phyloP scores from a whole-genome alignment of 1,284 basidiomycete species.

The Malassezia dermatis region DNA sequence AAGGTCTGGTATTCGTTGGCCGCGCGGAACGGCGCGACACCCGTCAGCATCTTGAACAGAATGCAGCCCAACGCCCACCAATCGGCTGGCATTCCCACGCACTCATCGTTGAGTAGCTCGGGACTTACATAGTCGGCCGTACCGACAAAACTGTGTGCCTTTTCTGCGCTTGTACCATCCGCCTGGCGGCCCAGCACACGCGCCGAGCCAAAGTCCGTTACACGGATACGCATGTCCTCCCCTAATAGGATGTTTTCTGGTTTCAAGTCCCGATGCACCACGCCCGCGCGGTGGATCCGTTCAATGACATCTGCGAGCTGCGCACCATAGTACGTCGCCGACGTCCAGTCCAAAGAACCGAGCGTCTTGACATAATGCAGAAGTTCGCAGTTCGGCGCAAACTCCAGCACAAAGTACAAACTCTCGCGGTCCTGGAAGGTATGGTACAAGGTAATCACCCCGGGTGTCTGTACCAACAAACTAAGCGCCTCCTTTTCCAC shows the following conservation, averaged over 20 bases:
- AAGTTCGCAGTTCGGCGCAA: slow-evolving; percentile 44
- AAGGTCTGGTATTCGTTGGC: slow-evolving; percentile 56
- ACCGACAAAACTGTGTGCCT: slow-evolving; percentile 68
- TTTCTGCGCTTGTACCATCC: slow-evolving; percentile 50
- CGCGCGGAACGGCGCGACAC: slow-evolving; percentile 54
- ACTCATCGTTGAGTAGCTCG: slow-evolving; percentile 67
- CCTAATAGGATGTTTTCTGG: slow-evolving; percentile 46
- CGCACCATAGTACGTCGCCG: slow-evolving; percentile 34
- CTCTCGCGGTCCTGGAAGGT: slow-evolving; percentile 45
- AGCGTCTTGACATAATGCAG: slow-evolving; percentile 33
- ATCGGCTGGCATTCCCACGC: slow-evolving; percentile 51
- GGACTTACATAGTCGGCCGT: slow-evolving; percentile 93
- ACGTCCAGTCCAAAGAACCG: slow-evolving; percentile 33
- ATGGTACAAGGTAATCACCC: slow-evolving; percentile 43
- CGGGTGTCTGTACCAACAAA: slow-evolving; percentile 36
- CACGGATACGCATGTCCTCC: slow-evolving; percentile 28
- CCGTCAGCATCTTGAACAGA: slow-evolving; percentile 53
- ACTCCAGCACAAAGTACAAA: slow-evolving; percentile 45
- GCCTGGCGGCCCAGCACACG: background rate
- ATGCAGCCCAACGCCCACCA: slow-evolving; percentile 56
- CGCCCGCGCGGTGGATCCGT: slow-evolving; percentile 39
- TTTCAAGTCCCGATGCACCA: slow-evolving; percentile 40
- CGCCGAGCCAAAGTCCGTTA: slow-evolving; percentile 46
- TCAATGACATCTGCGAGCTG: slow-evolving; percentile 39
- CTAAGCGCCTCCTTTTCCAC: slow-evolving; percentile 46